Conservation (phyloP, 768 basidiomycete genomes). For the Xerocomellus amylosporus region DNA sequence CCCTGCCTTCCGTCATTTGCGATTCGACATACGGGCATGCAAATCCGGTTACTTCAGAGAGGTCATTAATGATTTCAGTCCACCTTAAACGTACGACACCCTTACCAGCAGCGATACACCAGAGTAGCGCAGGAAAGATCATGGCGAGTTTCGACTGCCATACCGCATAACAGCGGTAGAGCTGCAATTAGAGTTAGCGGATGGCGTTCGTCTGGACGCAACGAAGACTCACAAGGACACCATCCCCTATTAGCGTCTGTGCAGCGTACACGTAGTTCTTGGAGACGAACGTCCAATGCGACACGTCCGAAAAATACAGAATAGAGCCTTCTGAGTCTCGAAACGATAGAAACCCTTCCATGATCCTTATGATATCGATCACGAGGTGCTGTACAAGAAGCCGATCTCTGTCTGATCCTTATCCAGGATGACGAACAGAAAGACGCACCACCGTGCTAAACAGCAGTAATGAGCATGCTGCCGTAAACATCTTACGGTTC, state of each 20-base stretch:
- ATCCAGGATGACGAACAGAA: not conserved
- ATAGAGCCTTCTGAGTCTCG: conserved; percentile 19
- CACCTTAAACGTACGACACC: not conserved
- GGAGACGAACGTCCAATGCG: conserved; percentile 29
- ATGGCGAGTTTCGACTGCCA: conserved; percentile 31
- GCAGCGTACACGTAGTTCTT: conserved; percentile 24
- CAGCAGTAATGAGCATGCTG: conserved; percentile 27
- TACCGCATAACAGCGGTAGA: conserved; percentile 31
- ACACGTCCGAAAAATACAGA: conserved; percentile 25
- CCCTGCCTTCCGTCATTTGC: conserved; percentile 1
- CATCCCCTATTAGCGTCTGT: conserved; percentile 32
- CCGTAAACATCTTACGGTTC: conserved; percentile 21
- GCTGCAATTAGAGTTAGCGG: conserved; percentile 11
- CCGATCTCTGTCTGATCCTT: not conserved
- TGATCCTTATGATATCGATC: conserved; percentile 24
- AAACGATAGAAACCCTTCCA: conserved; percentile 26
- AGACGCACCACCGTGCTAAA: conserved; percentile 32
- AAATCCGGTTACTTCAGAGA: conserved; percentile 18
- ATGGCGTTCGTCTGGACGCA: not conserved
- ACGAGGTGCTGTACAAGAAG: conserved; percentile 23
- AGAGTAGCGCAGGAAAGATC: conserved; percentile 29
- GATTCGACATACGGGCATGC: conserved; percentile 18
- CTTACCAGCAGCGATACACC: conserved; percentile 29
- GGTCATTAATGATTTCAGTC: not conserved
- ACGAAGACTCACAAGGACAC: conserved; percentile 24